phyloP scores from a whole-genome alignment of 352 stramenopile genomes.

The Phytophthora constricta region DNA sequence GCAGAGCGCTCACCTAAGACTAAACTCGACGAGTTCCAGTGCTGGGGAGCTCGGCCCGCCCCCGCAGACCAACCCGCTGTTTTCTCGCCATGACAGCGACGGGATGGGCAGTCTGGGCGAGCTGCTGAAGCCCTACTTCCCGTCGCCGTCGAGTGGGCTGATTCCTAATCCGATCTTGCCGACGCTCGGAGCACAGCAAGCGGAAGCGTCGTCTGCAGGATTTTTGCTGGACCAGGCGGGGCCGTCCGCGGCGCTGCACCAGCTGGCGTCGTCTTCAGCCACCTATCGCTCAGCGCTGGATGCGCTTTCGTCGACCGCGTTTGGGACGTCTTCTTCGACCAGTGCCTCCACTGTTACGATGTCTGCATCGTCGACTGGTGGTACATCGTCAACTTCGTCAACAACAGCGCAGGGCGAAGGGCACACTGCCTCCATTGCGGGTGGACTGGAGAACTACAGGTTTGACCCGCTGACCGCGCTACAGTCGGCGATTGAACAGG shows the following conservation, averaged over 20 bases:
- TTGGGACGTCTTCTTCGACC: constrained; percentile 16
- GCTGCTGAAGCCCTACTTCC: constrained; percentile 52
- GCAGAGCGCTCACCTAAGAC: constrained; percentile 41
- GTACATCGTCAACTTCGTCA: constrained; percentile 13
- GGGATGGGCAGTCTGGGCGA: constrained; percentile 51
- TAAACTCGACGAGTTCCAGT: constrained; percentile 30
- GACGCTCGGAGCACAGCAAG: not conserved
- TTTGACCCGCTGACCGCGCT: constrained; percentile 71
- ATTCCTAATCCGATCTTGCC: constrained; percentile 29
- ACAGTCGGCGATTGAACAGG: constrained; percentile 63
- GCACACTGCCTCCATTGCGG: too few relatives aligned
- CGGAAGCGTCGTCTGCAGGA: constrained; percentile 17
- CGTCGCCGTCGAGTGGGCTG: constrained; percentile 30
- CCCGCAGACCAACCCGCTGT: constrained; percentile 58
- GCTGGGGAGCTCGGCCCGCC: constrained; percentile 30
- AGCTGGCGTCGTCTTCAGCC: constrained; percentile 62
- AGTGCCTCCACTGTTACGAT: not conserved
- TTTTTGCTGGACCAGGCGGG: constrained; percentile 23
- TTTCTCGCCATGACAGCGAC: constrained; percentile 65
- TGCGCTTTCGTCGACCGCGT: constrained; percentile 19
- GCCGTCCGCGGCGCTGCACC: constrained; percentile 48
- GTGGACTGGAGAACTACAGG: constrained; percentile 36
- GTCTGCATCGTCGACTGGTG: not conserved
- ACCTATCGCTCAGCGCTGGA: constrained; percentile 47
- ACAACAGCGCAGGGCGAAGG: constrained; percentile 2